These are phyloP conservation scores for Nakazawaea siamensis DNA, from an alignment of 805 yeast genomes.

Conservation along the genomic window DNA sequence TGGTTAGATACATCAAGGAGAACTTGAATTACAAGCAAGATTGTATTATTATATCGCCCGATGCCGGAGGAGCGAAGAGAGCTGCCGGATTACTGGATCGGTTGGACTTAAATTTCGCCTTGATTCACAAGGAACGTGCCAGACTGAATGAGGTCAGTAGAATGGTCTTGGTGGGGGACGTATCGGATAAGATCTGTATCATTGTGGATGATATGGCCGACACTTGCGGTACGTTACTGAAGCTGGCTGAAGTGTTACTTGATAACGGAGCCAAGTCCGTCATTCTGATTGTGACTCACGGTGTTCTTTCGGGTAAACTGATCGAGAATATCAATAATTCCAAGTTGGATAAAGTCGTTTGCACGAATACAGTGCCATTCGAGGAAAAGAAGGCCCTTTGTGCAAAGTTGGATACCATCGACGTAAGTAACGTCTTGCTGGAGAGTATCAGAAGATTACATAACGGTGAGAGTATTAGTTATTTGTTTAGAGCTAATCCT, in stretches of 20 bases:
- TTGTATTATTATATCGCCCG: constrained; percentile 70
- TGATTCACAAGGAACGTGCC: constrained; percentile 79
- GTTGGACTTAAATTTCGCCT: constrained; percentile 71
- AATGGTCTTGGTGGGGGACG: constrained; percentile 86
- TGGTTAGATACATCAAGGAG: constrained; percentile 65
- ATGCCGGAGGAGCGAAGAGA: constrained; percentile 87
- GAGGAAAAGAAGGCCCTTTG: constrained; percentile 52
- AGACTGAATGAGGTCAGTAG: constrained; percentile 76
- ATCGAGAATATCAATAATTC: constrained; percentile 62
- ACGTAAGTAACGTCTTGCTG: constrained; percentile 66
- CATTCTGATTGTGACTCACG: constrained; percentile 79
- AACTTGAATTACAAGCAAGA: constrained; percentile 48
- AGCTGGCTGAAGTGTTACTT: constrained; percentile 70
- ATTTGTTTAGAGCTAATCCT: constrained; percentile 57
- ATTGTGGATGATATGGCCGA: constrained; percentile 88
- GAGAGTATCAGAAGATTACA: constrained; percentile 81
- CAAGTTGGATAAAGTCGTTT: constrained; percentile 59
- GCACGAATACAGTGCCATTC: constrained; percentile 77
- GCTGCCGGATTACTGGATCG: constrained; percentile 82
- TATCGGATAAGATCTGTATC: constrained; percentile 63
- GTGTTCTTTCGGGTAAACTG: constrained; percentile 70
- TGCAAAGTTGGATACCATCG: constrained; percentile 59
- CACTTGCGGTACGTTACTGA: constrained; percentile 79
- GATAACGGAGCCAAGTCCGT: constrained; percentile 65
- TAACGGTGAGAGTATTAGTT: constrained; percentile 80